Evolutionary conservation across 805 yeast species (phyloP).

Genomic region (Starmerella powellii): DNA sequence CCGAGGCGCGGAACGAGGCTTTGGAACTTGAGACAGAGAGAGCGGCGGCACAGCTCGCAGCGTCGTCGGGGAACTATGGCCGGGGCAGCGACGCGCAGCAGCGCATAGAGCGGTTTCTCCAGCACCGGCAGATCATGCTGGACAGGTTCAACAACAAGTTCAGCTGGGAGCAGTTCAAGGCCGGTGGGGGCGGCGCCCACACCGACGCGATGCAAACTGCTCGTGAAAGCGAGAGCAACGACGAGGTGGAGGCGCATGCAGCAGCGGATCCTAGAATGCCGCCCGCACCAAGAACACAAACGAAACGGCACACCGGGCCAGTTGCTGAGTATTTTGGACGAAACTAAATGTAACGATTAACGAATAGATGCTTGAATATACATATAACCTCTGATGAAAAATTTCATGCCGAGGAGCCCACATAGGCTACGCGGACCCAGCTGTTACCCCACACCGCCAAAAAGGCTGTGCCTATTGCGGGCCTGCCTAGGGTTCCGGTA

Average conservation of each 20-base stretch:
- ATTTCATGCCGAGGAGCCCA: too few species aligned
- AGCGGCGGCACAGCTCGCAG: conserved; percentile 31
- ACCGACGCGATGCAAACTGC: not conserved
- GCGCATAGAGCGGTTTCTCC: conserved; percentile 44
- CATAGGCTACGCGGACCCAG: too few species aligned
- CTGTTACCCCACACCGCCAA: too few species aligned
- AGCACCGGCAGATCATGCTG: conserved; percentile 24
- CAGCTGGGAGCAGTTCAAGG: conserved; percentile 7
- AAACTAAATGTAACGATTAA: not conserved
- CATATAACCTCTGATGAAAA: not conserved
- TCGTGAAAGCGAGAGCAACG: too few species aligned
- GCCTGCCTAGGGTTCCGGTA: too few species aligned
- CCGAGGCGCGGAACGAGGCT: conserved; percentile 20
- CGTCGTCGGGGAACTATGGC: conserved; percentile 43
- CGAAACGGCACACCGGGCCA: conserved; percentile 5
- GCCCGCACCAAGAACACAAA: not conserved
- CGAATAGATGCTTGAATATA: not conserved
- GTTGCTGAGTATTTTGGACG: conserved; percentile 11
- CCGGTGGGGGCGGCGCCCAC: not conserved
- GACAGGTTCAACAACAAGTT: conserved; percentile 13
- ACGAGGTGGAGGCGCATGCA: not conserved
- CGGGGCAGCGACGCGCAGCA: conserved; percentile 39
- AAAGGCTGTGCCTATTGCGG: too few species aligned
- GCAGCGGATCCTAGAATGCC: not conserved
- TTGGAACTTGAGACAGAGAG: conserved; percentile 19